These are phyloP conservation scores for Citrus sp. DNA, from an alignment of 345 rosid species.

Conservation along the genomic window DNA sequence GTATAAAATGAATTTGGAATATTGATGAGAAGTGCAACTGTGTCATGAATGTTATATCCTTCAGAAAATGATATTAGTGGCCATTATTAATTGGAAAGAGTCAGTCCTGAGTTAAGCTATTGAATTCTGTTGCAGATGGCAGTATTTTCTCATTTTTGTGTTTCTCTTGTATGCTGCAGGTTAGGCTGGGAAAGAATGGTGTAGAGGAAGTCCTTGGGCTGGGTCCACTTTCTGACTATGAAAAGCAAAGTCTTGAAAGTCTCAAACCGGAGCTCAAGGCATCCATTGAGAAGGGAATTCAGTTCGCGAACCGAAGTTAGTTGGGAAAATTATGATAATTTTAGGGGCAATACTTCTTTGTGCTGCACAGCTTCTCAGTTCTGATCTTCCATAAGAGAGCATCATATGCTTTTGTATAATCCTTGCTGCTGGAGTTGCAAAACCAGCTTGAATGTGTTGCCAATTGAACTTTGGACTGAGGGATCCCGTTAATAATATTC, in stretches of 20 bases:
- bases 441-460: background rate
- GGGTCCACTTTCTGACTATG: conserved; percentile 57
- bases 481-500: background rate
- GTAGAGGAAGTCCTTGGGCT: conserved; percentile 58
- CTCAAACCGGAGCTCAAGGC: conserved; percentile 59
- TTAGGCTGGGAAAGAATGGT: conserved; percentile 66
- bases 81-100: background rate
- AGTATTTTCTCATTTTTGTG: background rate
- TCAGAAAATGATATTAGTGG: background rate
- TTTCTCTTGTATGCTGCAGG: conserved; percentile 30
- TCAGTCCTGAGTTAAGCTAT: background rate
- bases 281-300: conserved; percentile 38
- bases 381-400: background rate
- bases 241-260: conserved; percentile 55
- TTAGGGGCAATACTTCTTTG: background rate
- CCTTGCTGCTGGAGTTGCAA: conserved; percentile 3
- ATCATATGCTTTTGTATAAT: background rate
- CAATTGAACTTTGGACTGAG: background rate
- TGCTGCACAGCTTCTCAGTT: background rate
- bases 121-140: background rate
- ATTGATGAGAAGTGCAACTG: background rate
- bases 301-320: conserved; percentile 34
- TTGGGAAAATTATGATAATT: background rate
- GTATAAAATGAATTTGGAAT: background rate
- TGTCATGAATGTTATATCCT: background rate